Base-by-base conservation (phyloP, 805 yeast genomes). In the Candida succiphila region DNA sequence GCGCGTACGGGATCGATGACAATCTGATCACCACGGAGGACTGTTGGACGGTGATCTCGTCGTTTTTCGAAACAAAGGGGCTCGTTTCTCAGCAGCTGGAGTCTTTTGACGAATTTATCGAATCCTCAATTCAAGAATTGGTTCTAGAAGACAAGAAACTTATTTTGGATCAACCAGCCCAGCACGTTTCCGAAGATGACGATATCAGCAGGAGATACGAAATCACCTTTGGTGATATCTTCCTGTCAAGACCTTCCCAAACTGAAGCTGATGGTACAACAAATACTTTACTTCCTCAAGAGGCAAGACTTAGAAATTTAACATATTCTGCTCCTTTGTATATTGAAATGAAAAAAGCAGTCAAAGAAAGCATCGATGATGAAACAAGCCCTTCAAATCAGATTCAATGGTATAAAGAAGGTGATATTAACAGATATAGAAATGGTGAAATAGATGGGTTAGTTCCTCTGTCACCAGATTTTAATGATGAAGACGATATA, bases 251-350 rank as follows among this genome's bases (percentile, higher is more conserved):
- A 51, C 99, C 99, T 30, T 86, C 95, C 31, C 95, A 92, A 74
- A 94, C 97, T 16, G 99, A 92, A 65, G 95, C 97, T 14, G 99
- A 92, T 63, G 99, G 99, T 65, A 87, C 95, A n/a, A 89, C 97
- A n/a, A 89, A 87, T 51, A 94, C 95, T 12, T 77, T 92, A 78
- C 84, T 84, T 54, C 98, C 99, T 9, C 98, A 94, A 61, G 99
- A 92, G 59, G 97, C 98, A 7, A 75, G 99, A 49, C 69, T 92
- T 43, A 78, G 99, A 63, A 92, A 92, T 56, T 69, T 92, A 62
- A 92, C 99, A 0, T 92, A 92, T 56, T 85, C 96, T 4, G 85
- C 96, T 22, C 96, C 97, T 25, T 69, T 92, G 33, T 92, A 92
- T 51, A 96, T 92, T 19, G 97, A 92, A 54, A 89, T 92, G 83